Conservation (phyloP, 1,139 yeast species). For the Suhomyces yuchorum region DNA sequence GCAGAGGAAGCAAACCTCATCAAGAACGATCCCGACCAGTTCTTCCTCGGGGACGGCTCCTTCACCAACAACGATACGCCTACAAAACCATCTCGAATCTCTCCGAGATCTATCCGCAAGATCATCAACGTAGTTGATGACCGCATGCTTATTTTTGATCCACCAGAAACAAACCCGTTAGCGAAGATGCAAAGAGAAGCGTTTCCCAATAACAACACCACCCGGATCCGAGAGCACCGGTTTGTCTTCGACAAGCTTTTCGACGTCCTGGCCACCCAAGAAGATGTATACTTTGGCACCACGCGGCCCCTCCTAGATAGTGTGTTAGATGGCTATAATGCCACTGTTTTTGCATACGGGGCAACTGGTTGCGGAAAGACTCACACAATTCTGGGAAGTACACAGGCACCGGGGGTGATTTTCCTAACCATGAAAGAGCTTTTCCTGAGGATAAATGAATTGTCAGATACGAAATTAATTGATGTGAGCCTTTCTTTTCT, state of each 20-base stretch:
- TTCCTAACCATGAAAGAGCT: conserved; percentile 78
- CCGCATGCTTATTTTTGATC: conserved; percentile 86
- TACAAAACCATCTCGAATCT: conserved; percentile 9
- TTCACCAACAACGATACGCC: conserved; percentile 25
- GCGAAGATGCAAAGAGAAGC: conserved; percentile 61
- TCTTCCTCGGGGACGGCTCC: conserved; percentile 63
- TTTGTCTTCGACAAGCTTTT: conserved; percentile 83
- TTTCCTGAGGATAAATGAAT: conserved; percentile 57
- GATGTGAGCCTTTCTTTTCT: conserved; percentile 73
- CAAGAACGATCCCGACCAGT: conserved; percentile 33
- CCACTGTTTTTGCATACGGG: conserved; percentile 95
- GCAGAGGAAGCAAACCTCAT: conserved; percentile 54
- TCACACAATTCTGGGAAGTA: conserved; percentile 80
- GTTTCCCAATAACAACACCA: conserved; percentile 43
- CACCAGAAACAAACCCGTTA: conserved; percentile 74
- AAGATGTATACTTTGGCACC: conserved; percentile 66
- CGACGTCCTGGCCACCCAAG: conserved; percentile 64
- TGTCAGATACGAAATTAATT: conserved; percentile 56
- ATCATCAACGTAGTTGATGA: conserved; percentile 85
- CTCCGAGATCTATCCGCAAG: conserved; percentile 64
- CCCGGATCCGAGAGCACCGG: conserved; percentile 72
- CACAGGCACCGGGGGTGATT: conserved; percentile 76
- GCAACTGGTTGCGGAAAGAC: conserved; percentile 99
- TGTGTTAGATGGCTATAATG: conserved; percentile 80
- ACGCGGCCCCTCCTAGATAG: conserved; percentile 73